Evolutionary conservation across 306 rosid species (phyloP).

Genomic region (Trichosanthes truncata): DNA sequence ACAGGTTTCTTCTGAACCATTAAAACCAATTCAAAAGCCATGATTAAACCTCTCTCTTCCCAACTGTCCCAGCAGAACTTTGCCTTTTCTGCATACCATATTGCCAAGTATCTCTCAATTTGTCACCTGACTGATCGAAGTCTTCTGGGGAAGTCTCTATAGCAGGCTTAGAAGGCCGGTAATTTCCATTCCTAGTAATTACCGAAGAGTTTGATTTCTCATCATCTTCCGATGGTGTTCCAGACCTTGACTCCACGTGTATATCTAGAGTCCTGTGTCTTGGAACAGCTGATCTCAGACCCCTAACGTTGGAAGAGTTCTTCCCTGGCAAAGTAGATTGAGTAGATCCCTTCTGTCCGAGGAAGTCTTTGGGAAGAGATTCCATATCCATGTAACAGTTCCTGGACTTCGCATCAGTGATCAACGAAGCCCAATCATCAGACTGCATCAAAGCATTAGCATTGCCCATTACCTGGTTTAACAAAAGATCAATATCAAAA

Average conservation of each 20-base stretch:
- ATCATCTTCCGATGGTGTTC: conserved; percentile 74
- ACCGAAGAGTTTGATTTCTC: conserved; percentile 40
- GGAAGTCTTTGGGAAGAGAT: conserved; percentile 78
- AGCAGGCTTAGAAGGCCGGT: conserved; percentile 37
- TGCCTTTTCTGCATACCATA: conserved; percentile 71
- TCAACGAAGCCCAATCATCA: conserved; percentile 90
- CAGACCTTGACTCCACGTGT: conserved; percentile 64
- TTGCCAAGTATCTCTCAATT: conserved; percentile 67
- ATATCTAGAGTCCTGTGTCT: conserved; percentile 72
- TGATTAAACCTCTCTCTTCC: conserved; percentile 57
- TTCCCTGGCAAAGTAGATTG: conserved; percentile 54
- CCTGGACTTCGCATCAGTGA: conserved; percentile 69
- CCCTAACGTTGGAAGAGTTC: conserved; percentile 53
- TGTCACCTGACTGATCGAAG: conserved; percentile 48
- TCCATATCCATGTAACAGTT: conserved; percentile 86
- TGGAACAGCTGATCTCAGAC: conserved; percentile 55
- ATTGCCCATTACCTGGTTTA: conserved; percentile 92
- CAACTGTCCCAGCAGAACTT: conserved; percentile 48
- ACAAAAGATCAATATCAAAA: conserved; percentile 6
- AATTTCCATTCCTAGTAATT: conserved; percentile 57
- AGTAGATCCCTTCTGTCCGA: conserved; percentile 43
- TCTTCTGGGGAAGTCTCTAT: conserved; percentile 62
- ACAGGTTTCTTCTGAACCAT: neutral
- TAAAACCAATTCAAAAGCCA: conserved; percentile 11
- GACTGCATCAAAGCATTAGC: conserved; percentile 73